Evolutionary conservation across 2,329 filamentous ascomycete genomes (phyloP).

Genomic region (Trichophyton simii): DNA sequence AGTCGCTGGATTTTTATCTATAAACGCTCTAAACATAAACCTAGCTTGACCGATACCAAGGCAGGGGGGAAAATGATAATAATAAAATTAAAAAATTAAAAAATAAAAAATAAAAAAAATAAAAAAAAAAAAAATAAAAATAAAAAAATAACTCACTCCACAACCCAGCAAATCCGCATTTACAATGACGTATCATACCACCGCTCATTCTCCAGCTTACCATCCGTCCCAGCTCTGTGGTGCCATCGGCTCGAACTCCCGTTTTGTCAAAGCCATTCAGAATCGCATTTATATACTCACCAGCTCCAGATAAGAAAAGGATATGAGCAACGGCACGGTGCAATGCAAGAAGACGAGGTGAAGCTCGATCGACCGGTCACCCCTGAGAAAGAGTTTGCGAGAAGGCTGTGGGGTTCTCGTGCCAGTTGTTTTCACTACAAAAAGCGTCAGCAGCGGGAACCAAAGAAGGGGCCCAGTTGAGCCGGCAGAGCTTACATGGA

Average conservation of each 20-base stretch:
- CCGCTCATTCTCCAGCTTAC: background rate
- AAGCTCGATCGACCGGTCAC: constrained; percentile 18
- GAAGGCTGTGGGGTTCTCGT: background rate
- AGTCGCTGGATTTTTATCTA: too few relatives aligned
- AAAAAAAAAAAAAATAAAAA: too few relatives aligned
- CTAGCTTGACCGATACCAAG: too few relatives aligned
- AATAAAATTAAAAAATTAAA: too few relatives aligned
- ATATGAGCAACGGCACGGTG: constrained; percentile 7
- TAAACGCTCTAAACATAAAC: too few relatives aligned
- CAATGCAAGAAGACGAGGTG: background rate
- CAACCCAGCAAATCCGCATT: too few relatives aligned
- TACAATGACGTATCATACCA: background rate
- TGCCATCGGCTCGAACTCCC: background rate
- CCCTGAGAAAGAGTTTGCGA: constrained; percentile 19
- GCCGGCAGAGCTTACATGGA: background rate
- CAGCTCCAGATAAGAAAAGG: background rate
- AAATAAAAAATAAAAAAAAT: too few relatives aligned
- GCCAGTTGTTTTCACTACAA: background rate
- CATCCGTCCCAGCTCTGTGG: background rate
- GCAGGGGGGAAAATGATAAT: too few relatives aligned
- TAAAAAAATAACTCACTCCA: too few relatives aligned
- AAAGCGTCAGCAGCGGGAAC: background rate
- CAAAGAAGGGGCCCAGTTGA: background rate
- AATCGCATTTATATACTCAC: background rate
- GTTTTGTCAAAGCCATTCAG: background rate